Base-by-base conservation (phyloP, 148 eudicot genomes). In the Polygonum maritimum region DNA sequence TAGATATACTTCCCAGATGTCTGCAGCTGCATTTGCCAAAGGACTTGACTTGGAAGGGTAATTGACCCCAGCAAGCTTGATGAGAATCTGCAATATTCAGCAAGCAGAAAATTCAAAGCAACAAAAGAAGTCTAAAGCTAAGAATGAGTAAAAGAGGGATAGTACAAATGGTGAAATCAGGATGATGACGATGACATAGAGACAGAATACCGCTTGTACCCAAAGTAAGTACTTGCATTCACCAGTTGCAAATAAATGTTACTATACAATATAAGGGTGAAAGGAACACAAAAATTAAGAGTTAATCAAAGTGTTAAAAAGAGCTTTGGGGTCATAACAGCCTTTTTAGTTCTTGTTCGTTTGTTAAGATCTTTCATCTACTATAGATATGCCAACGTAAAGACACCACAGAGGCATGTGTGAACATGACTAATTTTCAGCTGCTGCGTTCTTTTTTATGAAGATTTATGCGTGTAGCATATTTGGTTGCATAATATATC, bases 181-280 rank as follows among this genome's bases (percentile, higher is more conserved):
- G 98, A 92, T 69, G 96, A 95, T 14, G 98, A 92, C 38, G 31
- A 26, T 26, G 98, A 90, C 75, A 90, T 85, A 83, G 71, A 95
- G 83, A 89, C 89, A 39, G 91, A 95, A 82, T 95, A 95, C 67
- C 98, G 98, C 74, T 78, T 92, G 87, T 97, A 95, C 79, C 98
- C 97, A 69, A 92, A 92, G 98, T 95, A 72, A 78, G 47, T 82
- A 79, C 71, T 45, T 48, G 12, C 77, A 75, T 47, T 69, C 48
- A 13, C 13, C 40, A 36, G 44, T 0, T 67, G 71, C 38, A 67
- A 36, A 45, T 19, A 67, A 16, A 67, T 67, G 44, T 10, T 67
- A 13, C 19, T 67, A 65, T 33, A 4, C 19, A 55, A 33, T 57
- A 60, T 12, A 31, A 31, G 36, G 14, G 31, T 26, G 31, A 26